Conservation (phyloP, 768 basidiomycete species). For the Agaricus bisporus region DNA sequence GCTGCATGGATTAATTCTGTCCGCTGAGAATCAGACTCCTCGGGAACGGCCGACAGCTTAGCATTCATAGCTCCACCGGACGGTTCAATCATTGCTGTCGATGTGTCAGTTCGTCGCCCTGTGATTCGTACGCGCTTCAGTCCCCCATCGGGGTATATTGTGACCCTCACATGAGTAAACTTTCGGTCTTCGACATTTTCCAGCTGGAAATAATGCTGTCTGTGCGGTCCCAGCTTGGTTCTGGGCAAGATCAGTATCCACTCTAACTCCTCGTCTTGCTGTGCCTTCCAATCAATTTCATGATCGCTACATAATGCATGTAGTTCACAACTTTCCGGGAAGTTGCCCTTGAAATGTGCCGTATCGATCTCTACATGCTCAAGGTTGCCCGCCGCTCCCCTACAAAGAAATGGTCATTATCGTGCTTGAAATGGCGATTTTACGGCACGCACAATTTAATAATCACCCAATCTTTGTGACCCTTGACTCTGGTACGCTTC, state of each 20-base stretch:
- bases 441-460: constrained; percentile 67
- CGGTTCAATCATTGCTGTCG: constrained; percentile 2
- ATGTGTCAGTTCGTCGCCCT: constrained; percentile 41
- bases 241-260: constrained; percentile 77
- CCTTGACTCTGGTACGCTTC: constrained; percentile 72
- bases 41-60: not conserved
- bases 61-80: not conserved
- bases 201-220: constrained; percentile 85
- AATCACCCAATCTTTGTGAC: constrained; percentile 88
- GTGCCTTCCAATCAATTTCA: constrained; percentile 32
- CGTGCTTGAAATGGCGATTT: not conserved
- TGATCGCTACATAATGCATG: constrained; percentile 44
- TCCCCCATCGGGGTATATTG: constrained; percentile 93
- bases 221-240: constrained; percentile 81
- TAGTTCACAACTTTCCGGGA: constrained; percentile 82
- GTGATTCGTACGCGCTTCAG: constrained; percentile 86
- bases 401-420: constrained; percentile 21
- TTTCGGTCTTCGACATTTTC: constrained; percentile 49
- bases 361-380: constrained; percentile 87
- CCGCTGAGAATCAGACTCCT: not conserved
- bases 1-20: constrained; percentile 12
- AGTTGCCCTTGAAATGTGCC: constrained; percentile 93
- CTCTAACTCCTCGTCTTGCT: constrained; percentile 31
- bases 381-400: constrained; percentile 71
- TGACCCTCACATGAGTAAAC: constrained; percentile 83